Evolutionary conservation across 352 stramenopile genomes (phyloP).

Genomic region (Globisporangium uncinulatum): DNA sequence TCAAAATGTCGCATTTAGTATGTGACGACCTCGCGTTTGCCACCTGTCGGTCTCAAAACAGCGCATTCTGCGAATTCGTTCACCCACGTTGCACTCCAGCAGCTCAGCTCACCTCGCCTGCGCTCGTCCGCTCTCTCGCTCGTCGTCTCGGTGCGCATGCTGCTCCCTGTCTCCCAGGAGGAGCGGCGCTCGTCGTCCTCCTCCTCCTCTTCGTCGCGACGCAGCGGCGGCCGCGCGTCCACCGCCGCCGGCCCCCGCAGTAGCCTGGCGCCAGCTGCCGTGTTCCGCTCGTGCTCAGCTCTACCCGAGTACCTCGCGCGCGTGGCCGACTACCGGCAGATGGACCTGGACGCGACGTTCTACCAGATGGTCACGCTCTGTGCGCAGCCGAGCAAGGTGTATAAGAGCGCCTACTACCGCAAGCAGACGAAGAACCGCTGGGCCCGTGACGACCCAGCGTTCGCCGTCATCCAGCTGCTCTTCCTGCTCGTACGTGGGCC

Average conservation of each 20-base stretch:
- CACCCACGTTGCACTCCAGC: too few relatives aligned
- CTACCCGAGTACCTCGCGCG: slow-evolving; percentile 82
- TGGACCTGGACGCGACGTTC: slow-evolving; percentile 86
- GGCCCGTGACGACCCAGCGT: slow-evolving; percentile 96
- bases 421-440: slow-evolving; percentile 98
- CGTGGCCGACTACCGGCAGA: slow-evolving; percentile 78
- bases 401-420: slow-evolving; percentile 84
- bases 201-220: background rate
- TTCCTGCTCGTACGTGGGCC: slow-evolving; percentile 72
- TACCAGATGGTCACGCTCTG: slow-evolving; percentile 89
- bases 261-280: slow-evolving; percentile 18
- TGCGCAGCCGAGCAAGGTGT: slow-evolving; percentile 80
- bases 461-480: slow-evolving; percentile 93
- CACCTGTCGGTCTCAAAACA: too few relatives aligned
- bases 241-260: background rate
- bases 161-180: slow-evolving; percentile 19
- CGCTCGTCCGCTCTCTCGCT: too few relatives aligned
- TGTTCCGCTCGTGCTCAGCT: slow-evolving; percentile 69
- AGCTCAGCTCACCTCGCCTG: too few relatives aligned
- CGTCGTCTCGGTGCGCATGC: slow-evolving; percentile 5
- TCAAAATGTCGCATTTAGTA: too few relatives aligned
- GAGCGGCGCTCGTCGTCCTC: slow-evolving; percentile 4
- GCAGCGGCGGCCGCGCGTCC: background rate
- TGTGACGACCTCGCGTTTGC: too few relatives aligned
- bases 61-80: too few relatives aligned